A percentile compares a stretch with the other conserved stretches of the same genome.
phyloP scores from a whole-genome alignment of 345 rosid species.

The Xanthoceras sorbifolium region DNA sequence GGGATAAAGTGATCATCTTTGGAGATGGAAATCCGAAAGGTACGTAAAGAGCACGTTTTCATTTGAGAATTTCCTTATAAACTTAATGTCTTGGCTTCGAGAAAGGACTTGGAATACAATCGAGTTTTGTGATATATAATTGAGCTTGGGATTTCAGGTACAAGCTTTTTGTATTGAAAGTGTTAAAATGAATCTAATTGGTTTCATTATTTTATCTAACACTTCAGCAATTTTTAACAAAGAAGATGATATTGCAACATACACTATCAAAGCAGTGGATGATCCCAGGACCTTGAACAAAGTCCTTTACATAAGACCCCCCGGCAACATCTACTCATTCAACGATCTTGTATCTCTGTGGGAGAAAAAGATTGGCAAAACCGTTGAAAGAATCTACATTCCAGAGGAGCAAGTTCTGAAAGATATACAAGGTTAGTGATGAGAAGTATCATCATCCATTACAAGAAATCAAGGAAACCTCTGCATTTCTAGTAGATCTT shows the following conservation, averaged over 20 bases:
- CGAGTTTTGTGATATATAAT: too few species aligned
- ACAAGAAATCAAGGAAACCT: neutral
- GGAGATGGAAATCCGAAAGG: conserved; percentile 66
- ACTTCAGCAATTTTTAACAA: conserved; percentile 48
- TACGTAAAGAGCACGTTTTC: conserved; percentile 9
- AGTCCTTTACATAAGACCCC: conserved; percentile 49
- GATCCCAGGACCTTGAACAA: conserved; percentile 65
- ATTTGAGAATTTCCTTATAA: neutral
- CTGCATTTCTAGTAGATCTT: neutral
- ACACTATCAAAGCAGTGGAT: conserved; percentile 52
- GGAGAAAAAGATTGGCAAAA: conserved; percentile 62
- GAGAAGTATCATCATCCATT: neutral
- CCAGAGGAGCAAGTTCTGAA: conserved; percentile 56
- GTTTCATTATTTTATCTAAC: neutral
- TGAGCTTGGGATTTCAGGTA: neutral
- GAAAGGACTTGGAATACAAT: neutral
- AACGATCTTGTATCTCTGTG: conserved; percentile 58
- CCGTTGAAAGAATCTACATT: conserved; percentile 47
- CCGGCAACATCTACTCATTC: conserved; percentile 49
- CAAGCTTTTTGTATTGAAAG: neutral
- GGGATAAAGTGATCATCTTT: conserved; percentile 48
- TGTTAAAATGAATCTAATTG: neutral
- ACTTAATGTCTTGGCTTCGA: too few species aligned
- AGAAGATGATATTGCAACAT: conserved; percentile 52
- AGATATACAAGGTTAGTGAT: conserved; percentile 41